Base-by-base conservation (phyloP, 352 stramenopile species). In the Phytophthora fragariae region DNA sequence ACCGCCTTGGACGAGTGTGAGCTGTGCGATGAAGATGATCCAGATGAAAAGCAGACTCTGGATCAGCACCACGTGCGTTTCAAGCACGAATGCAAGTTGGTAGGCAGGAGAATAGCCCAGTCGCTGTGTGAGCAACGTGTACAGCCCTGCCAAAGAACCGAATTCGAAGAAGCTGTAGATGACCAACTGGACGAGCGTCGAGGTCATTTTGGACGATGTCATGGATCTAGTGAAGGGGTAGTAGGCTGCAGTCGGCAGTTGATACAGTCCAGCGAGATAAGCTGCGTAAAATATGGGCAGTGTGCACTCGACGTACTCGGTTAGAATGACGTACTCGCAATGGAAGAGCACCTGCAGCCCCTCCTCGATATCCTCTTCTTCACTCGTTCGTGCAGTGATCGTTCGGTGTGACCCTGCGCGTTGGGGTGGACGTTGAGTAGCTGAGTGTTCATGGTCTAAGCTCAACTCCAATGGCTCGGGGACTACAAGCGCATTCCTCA, bases 41-140 rank as follows among this genome's bases (percentile, higher is more conserved):
- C 73, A 82, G 7, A 79, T 29, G 29, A 85, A 73, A 5, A 85
- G 52, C 4, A 67, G 21, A 31, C 65, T 68, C 10, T 85, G 78
- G 5, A 85, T 14, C 17, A 72, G 33, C 7, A 68, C 44, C 0
- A 24, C 33, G 11, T 85, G 74, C 0, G 50, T 81, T 70, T 88
- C 79, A 0, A 88, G 70, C 24, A 88, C 79, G 55, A 88, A 86
- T 1, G 73, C 79, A 7, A 88, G 52, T 33, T 78, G 64, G 39
- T 82, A 79, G 2, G 74, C 9, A 6, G 69, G 63, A 5, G 65
- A 72, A 44, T 72, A 79, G 2, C 61, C 68, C 21, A 86, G 68
- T 46, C 53, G 59, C 4, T 59, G 37, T 27, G 70, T 64, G 9
- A 82, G 46, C 12, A 71, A 37, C 3, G 69, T 2, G 17, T 72